Evolutionary conservation across 202 grass and related monocot species (phyloP), one percentile per base, ranked within the genome.

Genomic region (Thinopyrum obtusiflorum): DNA sequence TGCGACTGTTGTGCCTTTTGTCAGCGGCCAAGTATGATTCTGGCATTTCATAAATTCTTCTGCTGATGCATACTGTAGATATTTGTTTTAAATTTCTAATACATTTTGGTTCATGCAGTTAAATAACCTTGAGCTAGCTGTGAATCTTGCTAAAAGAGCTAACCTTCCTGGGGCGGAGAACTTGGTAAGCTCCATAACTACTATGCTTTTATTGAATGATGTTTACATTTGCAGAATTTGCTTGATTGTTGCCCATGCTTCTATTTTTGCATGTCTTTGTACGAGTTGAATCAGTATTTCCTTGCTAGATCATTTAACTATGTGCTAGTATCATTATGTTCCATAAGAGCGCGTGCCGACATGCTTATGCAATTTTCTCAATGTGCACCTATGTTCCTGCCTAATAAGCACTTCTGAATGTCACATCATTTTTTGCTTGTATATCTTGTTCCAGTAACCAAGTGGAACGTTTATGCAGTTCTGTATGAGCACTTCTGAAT

Each of bases 141-240:
- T 98, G 20, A 95, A 95, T 94, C 95, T 98, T 2, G 95, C 95
- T 5, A 98, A 94, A 89, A 92, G 95, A 86, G 95, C 93, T 86
- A 98, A 98, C 42, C 95, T 98, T 90, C 95, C 95, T 40, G 93
- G 95, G 11, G 95, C 95, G 42, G 93, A 98, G 76, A 98, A 98
- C 69, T 88, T 98, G 84, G 95, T 95, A 90, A 81, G 59, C 24
- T 64, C 83, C 15, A 15, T 65, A 39, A 64, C 28, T 49, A 49
- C 0, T 84, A 72, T 64, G 28, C 9, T 64, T 79, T 24, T n/a
- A 80, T 9, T 70, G 62, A 35, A 75, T 69, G 8, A 18, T 55
- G 18, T 67, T 62, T 35, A 51, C 39, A 35, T 69, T 70, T 47
- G 14, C 3, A n/a, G 7, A 53, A 25, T 37, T 79, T 84, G 23